A percentile compares a stretch with the other conserved stretches of the same genome.
phyloP scores from a whole-genome alignment of 2,329 filamentous ascomycete species.

The Alternaria sp. region DNA sequence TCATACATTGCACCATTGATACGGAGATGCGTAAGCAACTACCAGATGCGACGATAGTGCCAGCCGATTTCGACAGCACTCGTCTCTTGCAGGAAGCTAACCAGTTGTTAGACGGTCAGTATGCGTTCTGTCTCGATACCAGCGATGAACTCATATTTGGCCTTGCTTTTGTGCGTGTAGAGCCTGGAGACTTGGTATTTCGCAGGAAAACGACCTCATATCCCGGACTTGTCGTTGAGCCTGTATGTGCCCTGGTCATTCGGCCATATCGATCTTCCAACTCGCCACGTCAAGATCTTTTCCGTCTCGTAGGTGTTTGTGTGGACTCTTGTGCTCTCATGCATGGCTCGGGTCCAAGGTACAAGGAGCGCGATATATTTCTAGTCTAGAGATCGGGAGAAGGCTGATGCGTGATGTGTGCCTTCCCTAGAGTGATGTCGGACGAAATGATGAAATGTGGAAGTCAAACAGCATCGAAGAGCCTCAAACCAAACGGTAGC shows the following conservation, averaged over 20 bases:
- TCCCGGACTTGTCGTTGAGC: neutral
- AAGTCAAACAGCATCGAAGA: too few relatives aligned
- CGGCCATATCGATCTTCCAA: neutral
- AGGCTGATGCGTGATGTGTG: too few relatives aligned
- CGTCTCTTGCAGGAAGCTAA: neutral
- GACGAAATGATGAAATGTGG: too few relatives aligned
- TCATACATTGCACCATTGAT: too few relatives aligned
- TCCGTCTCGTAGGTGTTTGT: neutral
- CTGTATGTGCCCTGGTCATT: neutral
- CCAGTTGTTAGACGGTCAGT: neutral
- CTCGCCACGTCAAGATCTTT: neutral
- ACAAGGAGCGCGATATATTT: fast-evolving
- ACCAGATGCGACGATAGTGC: too few relatives aligned
- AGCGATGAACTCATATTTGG: neutral
- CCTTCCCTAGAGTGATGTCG: too few relatives aligned
- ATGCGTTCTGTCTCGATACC: neutral
- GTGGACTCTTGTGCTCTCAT: neutral
- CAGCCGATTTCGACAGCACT: too few relatives aligned
- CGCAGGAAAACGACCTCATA: neutral
- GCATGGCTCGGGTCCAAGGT: too few relatives aligned
- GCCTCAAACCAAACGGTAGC: too few relatives aligned
- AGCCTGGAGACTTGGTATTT: neutral
- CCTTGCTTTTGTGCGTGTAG: neutral
- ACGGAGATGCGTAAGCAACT: too few relatives aligned
- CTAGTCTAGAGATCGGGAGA: neutral